phyloP scores from a whole-genome alignment of 345 rosid genomes.

The Adansonia digitata region DNA sequence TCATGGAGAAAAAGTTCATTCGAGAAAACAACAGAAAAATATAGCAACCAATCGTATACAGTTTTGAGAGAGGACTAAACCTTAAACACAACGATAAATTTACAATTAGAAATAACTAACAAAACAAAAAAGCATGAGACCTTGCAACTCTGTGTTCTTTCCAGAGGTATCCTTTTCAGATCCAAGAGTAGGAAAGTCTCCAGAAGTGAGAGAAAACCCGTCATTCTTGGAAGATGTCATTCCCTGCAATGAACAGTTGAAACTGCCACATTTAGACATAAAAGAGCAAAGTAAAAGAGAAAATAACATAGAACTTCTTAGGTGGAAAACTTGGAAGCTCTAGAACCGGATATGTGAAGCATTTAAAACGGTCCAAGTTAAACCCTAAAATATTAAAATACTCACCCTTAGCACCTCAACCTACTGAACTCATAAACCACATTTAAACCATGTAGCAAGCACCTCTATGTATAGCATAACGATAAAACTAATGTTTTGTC shows the following conservation, averaged over 20 bases:
- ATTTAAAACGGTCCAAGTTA: background rate
- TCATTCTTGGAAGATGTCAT: conserved; percentile 52
- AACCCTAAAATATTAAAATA: background rate
- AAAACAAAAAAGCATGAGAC: conserved; percentile 26
- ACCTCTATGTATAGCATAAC: background rate
- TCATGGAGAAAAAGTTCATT: conserved; percentile 1
- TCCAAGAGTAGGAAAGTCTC: conserved; percentile 96
- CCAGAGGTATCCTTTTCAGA: conserved; percentile 65
- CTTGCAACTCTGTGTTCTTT: conserved; percentile 56
- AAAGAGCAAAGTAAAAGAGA: background rate
- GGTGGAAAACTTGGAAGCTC: background rate
- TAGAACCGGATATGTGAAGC: background rate
- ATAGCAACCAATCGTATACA: background rate
- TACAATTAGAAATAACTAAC: conserved; percentile 1
- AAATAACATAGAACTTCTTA: background rate
- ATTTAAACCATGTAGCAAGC: background rate
- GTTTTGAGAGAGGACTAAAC: conserved; percentile 5
- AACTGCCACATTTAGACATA: conserved; percentile 12
- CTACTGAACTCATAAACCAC: background rate
- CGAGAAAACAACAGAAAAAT: background rate
- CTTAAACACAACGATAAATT: conserved; percentile 11
- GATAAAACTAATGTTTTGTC: background rate
- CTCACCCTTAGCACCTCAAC: background rate
- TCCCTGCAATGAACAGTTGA: conserved; percentile 53
- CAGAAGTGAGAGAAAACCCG: conserved; percentile 77